These are phyloP conservation scores for Logfia minima DNA, from an alignment of 129 eudicot species.

Conservation along the genomic window DNA sequence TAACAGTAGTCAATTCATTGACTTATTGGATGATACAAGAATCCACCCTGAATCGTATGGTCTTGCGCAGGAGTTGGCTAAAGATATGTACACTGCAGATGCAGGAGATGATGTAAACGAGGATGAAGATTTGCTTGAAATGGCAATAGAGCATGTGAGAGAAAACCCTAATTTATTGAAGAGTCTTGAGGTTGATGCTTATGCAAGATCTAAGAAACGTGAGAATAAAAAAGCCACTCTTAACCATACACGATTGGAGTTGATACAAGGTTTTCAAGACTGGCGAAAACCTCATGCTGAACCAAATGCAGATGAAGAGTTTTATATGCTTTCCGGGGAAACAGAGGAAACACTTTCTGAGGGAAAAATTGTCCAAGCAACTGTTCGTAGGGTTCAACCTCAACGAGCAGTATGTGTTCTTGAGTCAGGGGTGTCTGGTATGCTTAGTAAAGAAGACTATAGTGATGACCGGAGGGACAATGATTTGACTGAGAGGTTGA, in stretches of 20 bases:
- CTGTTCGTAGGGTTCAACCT: slow-evolving; percentile 82
- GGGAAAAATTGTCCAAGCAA: slow-evolving; percentile 87
- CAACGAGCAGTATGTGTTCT: slow-evolving; percentile 66
- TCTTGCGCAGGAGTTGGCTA: slow-evolving; percentile 93
- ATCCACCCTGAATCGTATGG: slow-evolving; percentile 89
- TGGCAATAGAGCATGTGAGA: slow-evolving; percentile 91
- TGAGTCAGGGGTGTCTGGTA: slow-evolving; percentile 82
- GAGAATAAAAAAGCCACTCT: slow-evolving; percentile 63
- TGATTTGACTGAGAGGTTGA: slow-evolving; percentile 78
- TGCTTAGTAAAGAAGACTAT: slow-evolving; percentile 69
- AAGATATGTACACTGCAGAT: slow-evolving; percentile 59
- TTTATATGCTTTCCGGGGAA: slow-evolving; percentile 90
- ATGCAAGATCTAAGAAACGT: slow-evolving; percentile 52
- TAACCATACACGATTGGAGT: slow-evolving; percentile 58
- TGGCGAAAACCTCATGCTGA: slow-evolving; percentile 60
- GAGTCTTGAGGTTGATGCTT: slow-evolving; percentile 50
- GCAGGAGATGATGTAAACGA: slow-evolving; percentile 55
- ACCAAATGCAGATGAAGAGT: slow-evolving; percentile 66
- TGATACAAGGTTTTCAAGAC: slow-evolving; percentile 89
- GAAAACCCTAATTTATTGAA: slow-evolving; percentile 61
- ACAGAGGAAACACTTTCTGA: slow-evolving; percentile 67
- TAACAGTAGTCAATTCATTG: slow-evolving; percentile 71
- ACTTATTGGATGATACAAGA: slow-evolving; percentile 89
- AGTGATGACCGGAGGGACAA: slow-evolving; percentile 75
- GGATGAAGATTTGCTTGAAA: slow-evolving; percentile 75